Percentiles rank a stretch among this genome's conserved stretches.
phyloP scores from a whole-genome alignment of 73 alveolate genomes.

The Blepharisma japonicum region DNA sequence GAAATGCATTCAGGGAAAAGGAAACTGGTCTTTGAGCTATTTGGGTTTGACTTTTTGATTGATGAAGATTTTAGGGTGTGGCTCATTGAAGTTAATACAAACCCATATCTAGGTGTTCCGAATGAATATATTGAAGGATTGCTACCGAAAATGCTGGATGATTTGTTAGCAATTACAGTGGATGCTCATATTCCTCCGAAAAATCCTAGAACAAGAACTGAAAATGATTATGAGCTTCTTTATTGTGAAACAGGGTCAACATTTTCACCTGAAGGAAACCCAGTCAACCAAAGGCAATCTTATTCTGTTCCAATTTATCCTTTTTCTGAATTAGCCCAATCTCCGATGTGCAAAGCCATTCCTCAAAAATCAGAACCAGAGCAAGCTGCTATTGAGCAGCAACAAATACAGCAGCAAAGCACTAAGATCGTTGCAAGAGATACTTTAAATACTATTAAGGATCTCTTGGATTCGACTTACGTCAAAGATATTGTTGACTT shows the following conservation, averaged over 20 bases:
- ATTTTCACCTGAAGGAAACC: slow-evolving; percentile 9
- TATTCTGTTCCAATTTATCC: slow-evolving; percentile 39
- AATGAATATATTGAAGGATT: slow-evolving; percentile 61
- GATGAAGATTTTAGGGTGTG: slow-evolving; percentile 22
- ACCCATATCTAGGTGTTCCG: slow-evolving; percentile 66
- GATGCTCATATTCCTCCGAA: slow-evolving; percentile 49
- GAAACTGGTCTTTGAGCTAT: slow-evolving; percentile 73
- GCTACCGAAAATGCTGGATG: slow-evolving; percentile 89
- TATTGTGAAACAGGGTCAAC: slow-evolving; percentile 41
- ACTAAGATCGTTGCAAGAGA: neutral
- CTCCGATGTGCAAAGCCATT: neutral
- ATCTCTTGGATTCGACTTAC: neutral
- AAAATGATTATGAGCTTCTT: slow-evolving; percentile 43
- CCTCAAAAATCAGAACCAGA: neutral
- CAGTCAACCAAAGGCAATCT: slow-evolving; percentile 40
- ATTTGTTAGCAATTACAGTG: slow-evolving; percentile 63
- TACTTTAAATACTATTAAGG: neutral
- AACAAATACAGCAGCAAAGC: neutral
- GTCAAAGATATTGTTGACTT: neutral
- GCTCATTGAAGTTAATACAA: slow-evolving; percentile 20
- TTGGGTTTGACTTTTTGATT: slow-evolving; percentile 32
- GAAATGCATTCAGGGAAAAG: slow-evolving; percentile 64
- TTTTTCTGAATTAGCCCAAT: neutral
- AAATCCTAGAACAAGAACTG: neutral
- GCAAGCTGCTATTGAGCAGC: neutral